Conservation (phyloP, 495 filamentous ascomycete genomes). For the Xylaria cubensis region DNA sequence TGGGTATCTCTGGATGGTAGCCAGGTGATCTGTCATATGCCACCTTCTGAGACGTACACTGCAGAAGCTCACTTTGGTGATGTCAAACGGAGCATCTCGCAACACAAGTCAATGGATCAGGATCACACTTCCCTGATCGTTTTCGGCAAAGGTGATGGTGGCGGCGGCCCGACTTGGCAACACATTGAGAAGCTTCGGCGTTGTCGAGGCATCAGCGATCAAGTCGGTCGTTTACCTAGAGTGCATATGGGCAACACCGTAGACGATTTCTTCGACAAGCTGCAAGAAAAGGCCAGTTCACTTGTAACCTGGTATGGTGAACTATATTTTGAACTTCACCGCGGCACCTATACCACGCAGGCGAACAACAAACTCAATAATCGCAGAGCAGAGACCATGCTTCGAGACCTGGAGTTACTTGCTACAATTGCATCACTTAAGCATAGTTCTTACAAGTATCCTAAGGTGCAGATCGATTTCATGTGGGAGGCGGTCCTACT, state of each 20-base stretch:
- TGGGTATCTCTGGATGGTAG: conserved; percentile 95
- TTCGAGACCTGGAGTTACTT: conserved; percentile 88
- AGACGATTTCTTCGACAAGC: conserved; percentile 90
- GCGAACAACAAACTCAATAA: conserved; percentile 97
- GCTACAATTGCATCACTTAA: conserved; percentile 83
- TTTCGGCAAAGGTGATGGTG: conserved; percentile 96
- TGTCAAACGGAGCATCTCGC: conserved; percentile 84
- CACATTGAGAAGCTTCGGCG: conserved; percentile 93
- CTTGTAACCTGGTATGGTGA: conserved; percentile 98
- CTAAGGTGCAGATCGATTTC: conserved; percentile 85
- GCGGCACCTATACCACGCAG: conserved; percentile 96
- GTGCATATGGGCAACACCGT: conserved; percentile 91
- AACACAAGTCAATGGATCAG: conserved; percentile 94
- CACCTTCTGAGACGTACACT: conserved; percentile 92
- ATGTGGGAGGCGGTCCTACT: conserved; percentile 91
- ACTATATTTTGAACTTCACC: conserved; percentile 95
- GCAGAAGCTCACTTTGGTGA: conserved; percentile 95
- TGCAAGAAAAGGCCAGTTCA: conserved; percentile 79
- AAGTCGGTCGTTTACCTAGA: conserved; percentile 78
- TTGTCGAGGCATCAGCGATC: conserved; percentile 93
- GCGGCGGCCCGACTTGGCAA: conserved; percentile 92
- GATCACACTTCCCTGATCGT: conserved; percentile 87
- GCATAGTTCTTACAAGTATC: conserved; percentile 78
- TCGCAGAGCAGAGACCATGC: conserved; percentile 78
- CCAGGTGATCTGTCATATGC: conserved; percentile 97